These are phyloP conservation scores for Alternaria gansuensis DNA, from an alignment of 2,329 filamentous ascomycete species.

Conservation along the genomic window DNA sequence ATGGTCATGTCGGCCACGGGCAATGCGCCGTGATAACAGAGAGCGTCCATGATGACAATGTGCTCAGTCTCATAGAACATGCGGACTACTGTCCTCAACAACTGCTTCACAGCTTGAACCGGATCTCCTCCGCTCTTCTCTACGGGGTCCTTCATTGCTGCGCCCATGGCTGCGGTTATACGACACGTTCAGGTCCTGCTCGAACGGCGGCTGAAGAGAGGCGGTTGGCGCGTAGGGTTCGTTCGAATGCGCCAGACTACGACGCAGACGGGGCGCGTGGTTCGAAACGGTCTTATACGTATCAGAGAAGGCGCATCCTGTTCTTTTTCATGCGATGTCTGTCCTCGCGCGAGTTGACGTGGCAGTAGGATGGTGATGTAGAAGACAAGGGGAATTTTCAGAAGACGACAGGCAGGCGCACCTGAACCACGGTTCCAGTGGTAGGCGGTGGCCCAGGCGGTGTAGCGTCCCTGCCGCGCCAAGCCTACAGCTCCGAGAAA, in stretches of 20 bases:
- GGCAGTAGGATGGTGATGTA: conserved; percentile 24
- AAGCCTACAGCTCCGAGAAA: conserved; percentile 34
- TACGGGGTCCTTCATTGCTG: conserved; percentile 58
- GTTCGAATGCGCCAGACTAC: conserved; percentile 22
- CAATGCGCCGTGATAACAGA: conserved; percentile 78
- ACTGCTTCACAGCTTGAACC: conserved; percentile 75
- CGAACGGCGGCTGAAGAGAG: neutral
- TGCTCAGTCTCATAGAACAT: conserved; percentile 88
- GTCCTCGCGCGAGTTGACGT: conserved; percentile 26
- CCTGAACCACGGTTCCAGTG: conserved; percentile 2
- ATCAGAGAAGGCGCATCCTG: conserved; percentile 8
- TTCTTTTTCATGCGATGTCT: conserved; percentile 16
- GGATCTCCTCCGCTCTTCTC: conserved; percentile 30
- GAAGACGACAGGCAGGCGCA: conserved; percentile 12
- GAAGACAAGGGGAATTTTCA: conserved; percentile 12
- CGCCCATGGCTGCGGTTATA: conserved; percentile 20
- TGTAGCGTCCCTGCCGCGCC: conserved; percentile 36
- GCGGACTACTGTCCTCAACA: conserved; percentile 85
- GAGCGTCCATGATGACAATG: conserved; percentile 81
- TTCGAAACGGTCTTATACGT: neutral
- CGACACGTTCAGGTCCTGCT: conserved; percentile 1
- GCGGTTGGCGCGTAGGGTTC: conserved; percentile 11
- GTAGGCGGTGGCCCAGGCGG: conserved; percentile 34
- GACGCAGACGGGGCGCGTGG: conserved; percentile 8
- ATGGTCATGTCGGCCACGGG: conserved; percentile 88